Percentiles rank a stretch among this genome's conserved stretches.
These are phyloP conservation scores for Kodamaea alishanica DNA, from an alignment of 1,139 yeast genomes.

Conservation along the genomic window DNA sequence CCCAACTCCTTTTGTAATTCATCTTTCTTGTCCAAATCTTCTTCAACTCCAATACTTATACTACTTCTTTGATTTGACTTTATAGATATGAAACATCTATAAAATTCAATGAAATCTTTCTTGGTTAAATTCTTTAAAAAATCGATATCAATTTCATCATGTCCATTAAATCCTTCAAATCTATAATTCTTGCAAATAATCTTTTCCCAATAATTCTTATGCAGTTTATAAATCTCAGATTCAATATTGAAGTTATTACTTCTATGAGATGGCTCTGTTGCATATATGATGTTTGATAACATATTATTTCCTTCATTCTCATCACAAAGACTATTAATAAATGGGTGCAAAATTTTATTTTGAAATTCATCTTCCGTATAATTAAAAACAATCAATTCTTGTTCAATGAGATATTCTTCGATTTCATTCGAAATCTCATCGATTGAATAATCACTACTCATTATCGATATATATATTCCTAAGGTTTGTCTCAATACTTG, in stretches of 20 bases:
- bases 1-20: slow-evolving; percentile 29
- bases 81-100: slow-evolving; percentile 32
- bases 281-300: slow-evolving; percentile 17
- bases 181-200: slow-evolving; percentile 41
- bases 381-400: slow-evolving; percentile 25
- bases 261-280: slow-evolving; percentile 19
- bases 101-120: slow-evolving; percentile 29
- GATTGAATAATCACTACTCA: slow-evolving; percentile 43
- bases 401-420: slow-evolving; percentile 41
- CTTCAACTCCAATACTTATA: slow-evolving; percentile 29
- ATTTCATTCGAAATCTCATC: slow-evolving; percentile 38
- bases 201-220: slow-evolving; percentile 46
- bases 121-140: slow-evolving; percentile 24
- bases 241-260: slow-evolving; percentile 26
- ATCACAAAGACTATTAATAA: slow-evolving; percentile 22
- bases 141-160: slow-evolving; percentile 31
- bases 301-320: slow-evolving; percentile 4
- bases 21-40: slow-evolving; percentile 23
- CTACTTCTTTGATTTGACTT: slow-evolving; percentile 31
- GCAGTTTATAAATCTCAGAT: slow-evolving; percentile 31
- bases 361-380: slow-evolving; percentile 32
- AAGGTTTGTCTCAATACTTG: slow-evolving; percentile 46
- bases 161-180: slow-evolving; percentile 30
- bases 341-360: slow-evolving; percentile 30
- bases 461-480: slow-evolving; percentile 55